phyloP scores from a whole-genome alignment of 306 rosid genomes.

The peach (Prunus persica) region DNA sequence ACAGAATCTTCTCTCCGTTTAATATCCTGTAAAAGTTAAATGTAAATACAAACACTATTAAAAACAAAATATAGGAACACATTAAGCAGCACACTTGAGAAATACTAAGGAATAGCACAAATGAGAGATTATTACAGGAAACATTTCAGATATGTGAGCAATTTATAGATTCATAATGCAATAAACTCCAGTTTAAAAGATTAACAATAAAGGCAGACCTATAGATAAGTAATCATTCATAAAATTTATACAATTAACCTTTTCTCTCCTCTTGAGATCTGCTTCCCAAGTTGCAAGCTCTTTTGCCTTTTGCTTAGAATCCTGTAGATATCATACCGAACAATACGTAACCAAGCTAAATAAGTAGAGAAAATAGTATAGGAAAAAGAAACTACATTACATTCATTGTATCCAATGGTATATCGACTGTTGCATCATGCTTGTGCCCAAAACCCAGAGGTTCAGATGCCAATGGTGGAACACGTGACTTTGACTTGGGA shows the following conservation, averaged over 20 bases:
- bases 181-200: not conserved
- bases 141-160: not conserved
- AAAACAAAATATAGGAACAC: constrained; percentile 19
- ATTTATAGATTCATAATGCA: not conserved
- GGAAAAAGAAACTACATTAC: constrained; percentile 35
- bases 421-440: constrained; percentile 88
- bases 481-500: constrained; percentile 69
- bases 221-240: constrained; percentile 3
- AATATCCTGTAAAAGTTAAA: constrained; percentile 59
- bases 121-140: not conserved
- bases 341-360: constrained; percentile 23
- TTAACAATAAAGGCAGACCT: not conserved
- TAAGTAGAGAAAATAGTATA: constrained; percentile 9
- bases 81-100: constrained; percentile 1
- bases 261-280: constrained; percentile 79
- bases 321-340: constrained; percentile 42
- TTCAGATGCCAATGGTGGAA: constrained; percentile 61
- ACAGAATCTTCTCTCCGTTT: constrained; percentile 88
- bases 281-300: constrained; percentile 96
- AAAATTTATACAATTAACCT: constrained; percentile 38
- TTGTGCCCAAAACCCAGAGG: constrained; percentile 78
- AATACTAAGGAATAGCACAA: not conserved
- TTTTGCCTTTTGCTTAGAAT: constrained; percentile 68
- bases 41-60: constrained; percentile 12
- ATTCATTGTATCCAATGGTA: constrained; percentile 72